phyloP scores from a whole-genome alignment of 257 asterid genomes.

The Paraleonurus japonicus region DNA sequence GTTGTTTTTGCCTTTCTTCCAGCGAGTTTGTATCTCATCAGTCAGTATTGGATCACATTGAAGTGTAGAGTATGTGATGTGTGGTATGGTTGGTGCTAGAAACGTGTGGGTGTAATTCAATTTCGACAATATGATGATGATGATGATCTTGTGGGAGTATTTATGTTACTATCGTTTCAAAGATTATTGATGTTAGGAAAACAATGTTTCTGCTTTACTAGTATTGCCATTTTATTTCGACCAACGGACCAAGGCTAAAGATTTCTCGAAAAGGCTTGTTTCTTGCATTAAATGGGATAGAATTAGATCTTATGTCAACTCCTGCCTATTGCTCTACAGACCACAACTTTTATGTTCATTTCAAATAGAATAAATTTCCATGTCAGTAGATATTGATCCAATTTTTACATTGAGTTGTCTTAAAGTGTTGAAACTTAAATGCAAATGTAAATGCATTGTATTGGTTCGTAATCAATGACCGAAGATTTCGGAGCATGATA shows the following conservation, averaged over 20 bases:
- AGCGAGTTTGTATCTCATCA: neutral
- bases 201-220: constrained; percentile 9
- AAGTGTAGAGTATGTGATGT: neutral
- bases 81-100: neutral
- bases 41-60: neutral
- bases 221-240: neutral
- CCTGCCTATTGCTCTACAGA: neutral
- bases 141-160: neutral
- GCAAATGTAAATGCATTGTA: neutral
- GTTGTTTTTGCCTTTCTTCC: neutral
- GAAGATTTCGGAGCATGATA: neutral
- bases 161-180: neutral
- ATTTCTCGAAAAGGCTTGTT: neutral
- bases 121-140: neutral
- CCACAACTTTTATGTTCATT: constrained; percentile 6
- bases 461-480: neutral
- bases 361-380: neutral
- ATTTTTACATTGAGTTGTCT: neutral
- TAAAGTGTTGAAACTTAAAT: neutral
- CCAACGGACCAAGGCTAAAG: neutral
- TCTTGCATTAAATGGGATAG: neutral
- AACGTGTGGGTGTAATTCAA: neutral
- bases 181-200: constrained; percentile 14
- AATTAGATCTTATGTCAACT: neutral
- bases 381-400: neutral